Evolutionary conservation across 163 green algal genomes (phyloP).

Genomic region (Chloroidium sp.): DNA sequence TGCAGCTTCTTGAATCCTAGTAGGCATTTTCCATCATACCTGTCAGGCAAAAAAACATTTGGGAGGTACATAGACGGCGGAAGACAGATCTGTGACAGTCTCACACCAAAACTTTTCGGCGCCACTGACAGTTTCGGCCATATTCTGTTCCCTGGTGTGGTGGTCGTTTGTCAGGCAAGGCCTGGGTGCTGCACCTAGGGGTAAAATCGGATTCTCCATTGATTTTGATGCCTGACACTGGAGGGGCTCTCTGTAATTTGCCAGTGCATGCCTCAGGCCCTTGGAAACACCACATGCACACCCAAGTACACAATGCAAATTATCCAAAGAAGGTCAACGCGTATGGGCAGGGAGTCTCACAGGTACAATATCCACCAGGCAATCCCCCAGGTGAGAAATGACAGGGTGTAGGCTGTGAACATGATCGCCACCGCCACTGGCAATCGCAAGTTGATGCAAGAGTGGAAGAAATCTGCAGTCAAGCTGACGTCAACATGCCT

Average conservation of each 20-base stretch:
- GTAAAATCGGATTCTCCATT: too few species aligned
- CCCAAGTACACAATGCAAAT: slow-evolving; percentile 1
- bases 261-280: too few species aligned
- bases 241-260: too few species aligned
- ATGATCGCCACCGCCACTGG: slow-evolving; percentile 36
- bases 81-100: too few species aligned
- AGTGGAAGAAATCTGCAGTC: slow-evolving; percentile 62
- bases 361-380: slow-evolving; percentile 57
- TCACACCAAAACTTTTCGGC: too few species aligned
- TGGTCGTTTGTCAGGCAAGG: too few species aligned
- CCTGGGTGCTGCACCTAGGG: too few species aligned
- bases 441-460: slow-evolving; percentile 51
- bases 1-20: slow-evolving; percentile 4
- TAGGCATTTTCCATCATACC: slow-evolving; percentile 4
- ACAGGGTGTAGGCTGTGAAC: slow-evolving; percentile 40
- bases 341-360: slow-evolving; percentile 23
- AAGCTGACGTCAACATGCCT: not conserved
- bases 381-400: slow-evolving; percentile 52
- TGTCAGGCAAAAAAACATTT: not conserved
- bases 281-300: too few species aligned
- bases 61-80: too few species aligned
- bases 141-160: too few species aligned
- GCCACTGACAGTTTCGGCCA: too few species aligned
- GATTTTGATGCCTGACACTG: too few species aligned
- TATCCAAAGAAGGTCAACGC: slow-evolving; percentile 1